A percentile compares a stretch with the other conserved stretches of the same genome.
Evolutionary conservation across 106 monocot genomes (phyloP).

Genomic region (Acanthochlamys bracteata): DNA sequence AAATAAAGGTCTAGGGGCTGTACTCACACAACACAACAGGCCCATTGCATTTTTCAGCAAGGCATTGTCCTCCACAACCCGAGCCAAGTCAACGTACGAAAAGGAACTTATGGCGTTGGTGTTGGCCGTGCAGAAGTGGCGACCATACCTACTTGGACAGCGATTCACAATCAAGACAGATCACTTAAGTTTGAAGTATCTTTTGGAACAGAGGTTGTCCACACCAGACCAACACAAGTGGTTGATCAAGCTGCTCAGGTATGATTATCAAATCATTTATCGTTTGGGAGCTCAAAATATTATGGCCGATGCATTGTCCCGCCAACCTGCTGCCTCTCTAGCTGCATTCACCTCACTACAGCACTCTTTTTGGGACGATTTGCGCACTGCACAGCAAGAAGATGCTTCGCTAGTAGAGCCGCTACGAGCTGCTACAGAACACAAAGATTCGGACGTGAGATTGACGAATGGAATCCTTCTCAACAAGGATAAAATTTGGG

Average conservation of each 20-base stretch:
- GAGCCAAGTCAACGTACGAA: conserved; percentile 2
- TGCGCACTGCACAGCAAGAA: too few relatives aligned
- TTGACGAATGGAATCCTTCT: background rate
- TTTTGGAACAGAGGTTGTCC: background rate
- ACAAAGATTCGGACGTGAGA: background rate
- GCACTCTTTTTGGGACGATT: background rate
- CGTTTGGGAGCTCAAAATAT: background rate
- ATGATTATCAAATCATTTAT: conserved; percentile 7
- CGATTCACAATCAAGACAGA: background rate
- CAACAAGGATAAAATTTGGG: background rate
- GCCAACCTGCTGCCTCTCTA: background rate
- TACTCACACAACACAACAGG: background rate
- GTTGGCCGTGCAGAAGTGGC: background rate
- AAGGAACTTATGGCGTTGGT: conserved; percentile 13
- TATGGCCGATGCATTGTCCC: background rate
- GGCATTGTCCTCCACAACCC: background rate
- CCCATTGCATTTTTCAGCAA: conserved; percentile 6
- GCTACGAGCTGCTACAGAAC: background rate
- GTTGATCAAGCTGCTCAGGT: conserved; percentile 1
- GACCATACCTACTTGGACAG: background rate
- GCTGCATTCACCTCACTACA: background rate
- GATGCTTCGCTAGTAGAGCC: too few relatives aligned
- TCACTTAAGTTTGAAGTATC: conserved; percentile 10
- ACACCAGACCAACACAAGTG: background rate
- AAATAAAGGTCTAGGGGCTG: conserved; percentile 3